Evolutionary conservation across 345 rosid species (phyloP), one percentile per base, ranked within the genome.

Genomic region (Hibiscus mutabilis): DNA sequence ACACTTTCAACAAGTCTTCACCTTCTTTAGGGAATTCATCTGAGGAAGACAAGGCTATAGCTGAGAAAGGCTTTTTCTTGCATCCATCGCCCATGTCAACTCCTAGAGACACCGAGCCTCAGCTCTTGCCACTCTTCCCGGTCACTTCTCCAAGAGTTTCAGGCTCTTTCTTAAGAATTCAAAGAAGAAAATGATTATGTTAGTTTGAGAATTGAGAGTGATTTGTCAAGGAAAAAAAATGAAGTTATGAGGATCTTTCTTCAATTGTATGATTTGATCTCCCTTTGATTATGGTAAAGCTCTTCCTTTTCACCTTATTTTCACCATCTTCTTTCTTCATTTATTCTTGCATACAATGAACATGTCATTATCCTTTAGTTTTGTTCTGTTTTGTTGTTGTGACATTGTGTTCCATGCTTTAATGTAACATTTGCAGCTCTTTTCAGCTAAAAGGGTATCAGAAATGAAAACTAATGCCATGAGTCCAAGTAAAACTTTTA

Each of bases 41-140:
- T 29, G 97, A 88, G 80, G 99, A 96, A 83, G 96, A 92, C 64
- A 89, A 78, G 82, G 93, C 89, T 2, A 96, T 96, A 61, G 91
- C 96, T 1, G 96, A 88, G 74, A 92, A 84, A 60, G 98, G 99
- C 0, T 96, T 87, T 77, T 96, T 86, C 81, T 69, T 96, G 55
- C 99, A 96, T 73, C 92, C 83, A 25, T 92, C 99, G 8, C 99
- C 98, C n/a, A 82, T 88, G 63, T 84, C 93, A 27, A 92, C 99
- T 11, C 98, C 98, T 0, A 79, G 96, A 77, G 97, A 85, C 27
- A 74, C 89, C 11, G 98, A 96, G 91, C 99, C 97, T 3, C 95
- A 91, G 84, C 90, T 96, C 66, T 66, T 96, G 65, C 86, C 97
- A 7, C 84, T 96, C 27, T 96, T 96, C 29, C 99, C 99, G 47